phyloP scores from a whole-genome alignment of 1,284 basidiomycete genomes.

The Singerocomus rubriflavus region DNA sequence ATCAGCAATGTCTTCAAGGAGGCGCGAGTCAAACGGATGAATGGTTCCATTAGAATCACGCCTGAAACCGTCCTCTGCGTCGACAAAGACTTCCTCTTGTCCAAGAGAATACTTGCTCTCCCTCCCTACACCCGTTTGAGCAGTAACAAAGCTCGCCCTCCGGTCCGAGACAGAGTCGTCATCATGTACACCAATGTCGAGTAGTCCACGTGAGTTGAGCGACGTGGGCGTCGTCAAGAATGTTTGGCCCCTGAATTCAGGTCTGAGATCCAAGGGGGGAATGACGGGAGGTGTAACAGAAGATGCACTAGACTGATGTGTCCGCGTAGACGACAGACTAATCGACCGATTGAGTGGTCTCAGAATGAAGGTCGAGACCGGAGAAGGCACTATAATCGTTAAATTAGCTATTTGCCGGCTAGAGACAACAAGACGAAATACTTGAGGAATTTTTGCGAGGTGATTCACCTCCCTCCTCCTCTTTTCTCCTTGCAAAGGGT shows the following conservation, averaged over 20 bases:
- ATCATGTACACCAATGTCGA: slow-evolving; percentile 37
- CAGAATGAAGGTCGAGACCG: slow-evolving; percentile 32
- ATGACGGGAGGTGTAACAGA: slow-evolving; percentile 44
- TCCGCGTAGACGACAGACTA: slow-evolving; percentile 49
- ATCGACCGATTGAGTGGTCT: slow-evolving; percentile 35
- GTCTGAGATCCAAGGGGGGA: slow-evolving; percentile 55
- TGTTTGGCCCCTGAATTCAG: slow-evolving; percentile 47
- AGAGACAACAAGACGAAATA: not conserved
- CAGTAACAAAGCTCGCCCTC: slow-evolving; percentile 61
- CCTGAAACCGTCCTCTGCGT: slow-evolving; percentile 30
- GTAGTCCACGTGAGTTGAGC: slow-evolving; percentile 29
- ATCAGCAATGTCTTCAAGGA: slow-evolving; percentile 16
- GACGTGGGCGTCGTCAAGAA: slow-evolving; percentile 35
- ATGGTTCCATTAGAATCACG: slow-evolving; percentile 25
- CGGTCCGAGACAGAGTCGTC: slow-evolving; percentile 44
- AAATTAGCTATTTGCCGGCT: slow-evolving; percentile 6
- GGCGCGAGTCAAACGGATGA: slow-evolving; percentile 15
- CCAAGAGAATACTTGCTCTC: slow-evolving; percentile 34
- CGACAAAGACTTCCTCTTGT: slow-evolving; percentile 34
- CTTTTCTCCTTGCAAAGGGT: slow-evolving; percentile 27
- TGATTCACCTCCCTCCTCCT: slow-evolving; percentile 31
- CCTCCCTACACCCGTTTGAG: slow-evolving; percentile 34
- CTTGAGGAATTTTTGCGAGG: slow-evolving; percentile 23
- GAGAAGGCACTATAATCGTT: slow-evolving; percentile 29
- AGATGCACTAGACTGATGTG: slow-evolving; percentile 43